Evolutionary conservation across 2,329 filamentous ascomycete species (phyloP), one percentile per base, ranked within the genome.

Genomic region (Exserohilum rostratum): DNA sequence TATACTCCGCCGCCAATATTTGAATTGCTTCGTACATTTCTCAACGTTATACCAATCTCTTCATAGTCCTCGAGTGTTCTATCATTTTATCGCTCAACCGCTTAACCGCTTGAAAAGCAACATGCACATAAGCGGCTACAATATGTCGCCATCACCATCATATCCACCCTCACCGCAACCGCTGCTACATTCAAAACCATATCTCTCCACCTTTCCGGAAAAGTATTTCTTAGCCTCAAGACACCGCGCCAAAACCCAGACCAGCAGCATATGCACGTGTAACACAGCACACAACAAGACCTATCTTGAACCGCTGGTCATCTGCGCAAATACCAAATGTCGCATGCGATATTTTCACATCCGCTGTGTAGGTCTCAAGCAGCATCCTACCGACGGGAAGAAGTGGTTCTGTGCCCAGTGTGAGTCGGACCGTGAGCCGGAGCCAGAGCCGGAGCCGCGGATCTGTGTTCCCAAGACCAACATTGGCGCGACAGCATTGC

Each of bases 291-390:
- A 17, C 5, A 7, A 20, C 6, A 18, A 35, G 5, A 27, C 47
- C n/a, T 55, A 51, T 22, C 30, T 27, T 5, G 12, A 34, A 29
- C 42, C 52, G 22, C 38, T 55, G 5, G 42, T 55, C 6, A 12
- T 30, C 34, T 55, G 52, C 47, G 22, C 40, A 6, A 33, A 42
- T 39, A 10, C 6, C 3, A 33, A 29, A 7, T 51, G 46, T 35
- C 34, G 40, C 17, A 43, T 29, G 3, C 40, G 47, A 3, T 51
- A 34, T 29, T 55, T 35, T 40, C 52, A 55, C 42, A 12, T 46
- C 10, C 35, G 15, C 30, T 55, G 52, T 17, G 35, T 46, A 3
- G 52, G 42, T 6, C 35, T 51, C 3, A 3, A 25, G 2, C 34
- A 37, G 3, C 46, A 12, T 10, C 20, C 33, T 17, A 12, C 15